Evolutionary conservation across 176 grass and related monocot genomes (phyloP).

Genomic region (Echinochloa phyllopogon): DNA sequence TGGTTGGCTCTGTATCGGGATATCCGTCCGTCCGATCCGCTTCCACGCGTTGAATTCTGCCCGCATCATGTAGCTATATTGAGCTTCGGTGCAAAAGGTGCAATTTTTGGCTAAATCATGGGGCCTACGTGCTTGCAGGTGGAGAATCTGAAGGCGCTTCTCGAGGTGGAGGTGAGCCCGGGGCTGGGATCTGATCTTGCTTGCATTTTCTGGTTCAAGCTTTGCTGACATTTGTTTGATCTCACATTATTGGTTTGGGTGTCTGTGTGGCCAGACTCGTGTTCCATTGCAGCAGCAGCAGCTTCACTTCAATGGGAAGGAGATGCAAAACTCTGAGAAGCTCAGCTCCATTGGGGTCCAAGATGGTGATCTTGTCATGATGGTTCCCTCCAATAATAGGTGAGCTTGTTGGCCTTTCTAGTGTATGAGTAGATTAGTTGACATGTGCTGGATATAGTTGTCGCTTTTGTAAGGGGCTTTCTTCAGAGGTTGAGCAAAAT

Average conservation of each 20-base stretch:
- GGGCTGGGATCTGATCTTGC: background rate
- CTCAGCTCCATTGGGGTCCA: conserved; percentile 64
- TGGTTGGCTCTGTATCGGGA: background rate
- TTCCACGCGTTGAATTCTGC: background rate
- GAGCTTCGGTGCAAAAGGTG: conserved; percentile 2
- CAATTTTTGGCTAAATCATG: conserved; percentile 6
- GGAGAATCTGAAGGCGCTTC: conserved; percentile 94
- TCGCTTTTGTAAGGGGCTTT: background rate
- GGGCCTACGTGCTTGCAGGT: conserved; percentile 53
- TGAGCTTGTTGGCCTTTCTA: conserved; percentile 23
- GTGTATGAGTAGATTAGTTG: background rate
- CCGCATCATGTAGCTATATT: background rate
- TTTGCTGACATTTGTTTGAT: conserved; percentile 20
- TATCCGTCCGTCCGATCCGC: background rate
- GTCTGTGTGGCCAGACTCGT: conserved; percentile 59
- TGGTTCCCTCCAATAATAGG: conserved; percentile 57
- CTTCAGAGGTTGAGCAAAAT: background rate
- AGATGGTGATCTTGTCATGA: conserved; percentile 88
- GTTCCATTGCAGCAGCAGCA: conserved; percentile 69
- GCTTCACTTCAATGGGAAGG: conserved; percentile 89
- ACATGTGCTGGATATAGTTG: background rate
- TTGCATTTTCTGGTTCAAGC: background rate
- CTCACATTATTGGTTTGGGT: conserved; percentile 48
- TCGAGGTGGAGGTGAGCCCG: conserved; percentile 90
- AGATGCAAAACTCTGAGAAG: conserved; percentile 74